Evolutionary conservation across 1,284 basidiomycete species (phyloP), one percentile per base, ranked within the genome.

Genomic region (Leccinum solheimii): DNA sequence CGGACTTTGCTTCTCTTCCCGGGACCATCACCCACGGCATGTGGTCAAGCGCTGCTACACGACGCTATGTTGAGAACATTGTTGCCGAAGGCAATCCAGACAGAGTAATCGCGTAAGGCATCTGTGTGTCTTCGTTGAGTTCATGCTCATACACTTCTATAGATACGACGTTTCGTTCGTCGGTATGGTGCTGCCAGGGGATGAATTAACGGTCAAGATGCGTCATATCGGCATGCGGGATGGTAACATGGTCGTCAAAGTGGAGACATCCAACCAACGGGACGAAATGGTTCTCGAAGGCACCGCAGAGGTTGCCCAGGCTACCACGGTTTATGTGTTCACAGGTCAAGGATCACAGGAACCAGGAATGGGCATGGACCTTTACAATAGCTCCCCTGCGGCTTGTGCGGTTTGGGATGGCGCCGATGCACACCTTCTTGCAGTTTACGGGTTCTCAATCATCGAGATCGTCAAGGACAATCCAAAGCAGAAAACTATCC

Each of bases 291-390:
- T 98, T 60, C 82, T 98, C 51, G 89, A 93, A 66, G 97, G 97
- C 49, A 86, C 91, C 21, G 93, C 97, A 2, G 95, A 98, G 76
- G 94, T 98, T 66, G 88, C 88, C 14, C 97, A 98, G 77, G 88
- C 94, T 3, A 87, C 88, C 14, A 97, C 96, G 16, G 94, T 94
- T 56, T 98, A 98, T 72, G 95, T 98, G 72, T 98, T 98, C 83
- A 99, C 97, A 58, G 97, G 97, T 56, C 97, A 99, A 77, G 97
- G 97, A 60, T 98, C 95, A 26, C 97, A 99, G 77, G 97, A 99
- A 78, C 90, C 91, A 55, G 95, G 96, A 43, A 99, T 99, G 97
- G 97, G 97, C 48, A 98, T 99, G 96, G 96, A 98, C 70, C 85
- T 99, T 3, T 99, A 98, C 84, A 91, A 88, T 76, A 87, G 80